A percentile compares a stretch with the other conserved stretches of the same genome.
phyloP scores from a whole-genome alignment of 2,329 filamentous ascomycete species.

The Cyclaneusma minus region DNA sequence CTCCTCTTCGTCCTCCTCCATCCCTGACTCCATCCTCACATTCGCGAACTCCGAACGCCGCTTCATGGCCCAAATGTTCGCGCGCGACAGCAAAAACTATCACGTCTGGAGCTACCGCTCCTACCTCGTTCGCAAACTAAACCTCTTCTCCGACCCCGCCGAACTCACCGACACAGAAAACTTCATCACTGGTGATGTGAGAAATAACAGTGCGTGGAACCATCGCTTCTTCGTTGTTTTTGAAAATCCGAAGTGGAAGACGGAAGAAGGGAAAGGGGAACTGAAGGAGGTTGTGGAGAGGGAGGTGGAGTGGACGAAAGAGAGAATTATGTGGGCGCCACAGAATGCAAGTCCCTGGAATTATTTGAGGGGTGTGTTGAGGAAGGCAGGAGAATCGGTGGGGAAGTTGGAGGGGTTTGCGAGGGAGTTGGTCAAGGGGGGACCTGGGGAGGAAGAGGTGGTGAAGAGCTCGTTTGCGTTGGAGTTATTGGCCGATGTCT shows the following conservation, averaged over 20 bases:
- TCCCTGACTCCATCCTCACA: slow-evolving; percentile 33
- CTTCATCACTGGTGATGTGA: slow-evolving; percentile 64
- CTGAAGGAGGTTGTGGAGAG: slow-evolving; percentile 50
- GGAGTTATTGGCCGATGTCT: slow-evolving; percentile 58
- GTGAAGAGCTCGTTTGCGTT: slow-evolving; percentile 51
- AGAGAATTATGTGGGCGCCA: slow-evolving; percentile 62
- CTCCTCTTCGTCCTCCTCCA: slow-evolving; percentile 44
- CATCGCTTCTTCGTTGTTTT: slow-evolving; percentile 94
- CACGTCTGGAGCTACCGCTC: slow-evolving; percentile 97
- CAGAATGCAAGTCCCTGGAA: slow-evolving; percentile 95
- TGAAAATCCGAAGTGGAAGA: slow-evolving; percentile 37
- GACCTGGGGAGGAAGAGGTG: slow-evolving; percentile 27
- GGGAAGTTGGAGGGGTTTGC: slow-evolving; percentile 30
- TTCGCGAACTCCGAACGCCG: slow-evolving; percentile 51
- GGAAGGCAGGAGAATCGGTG: slow-evolving; percentile 42
- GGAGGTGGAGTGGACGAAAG: slow-evolving; percentile 61
- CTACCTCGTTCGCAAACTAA: slow-evolving; percentile 46
- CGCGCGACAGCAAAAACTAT: slow-evolving; percentile 87
- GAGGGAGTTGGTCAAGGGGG: slow-evolving; percentile 33
- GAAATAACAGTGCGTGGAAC: slow-evolving; percentile 97
- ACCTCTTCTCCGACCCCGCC: slow-evolving; percentile 39
- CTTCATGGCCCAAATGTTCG: slow-evolving; percentile 71
- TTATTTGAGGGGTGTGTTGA: slow-evolving; percentile 65
- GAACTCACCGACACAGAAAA: slow-evolving; percentile 58
- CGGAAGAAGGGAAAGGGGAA: slow-evolving; percentile 36